phyloP scores from a whole-genome alignment of 2,329 filamentous ascomycete genomes.

The Cordyceps fumosorosea region DNA sequence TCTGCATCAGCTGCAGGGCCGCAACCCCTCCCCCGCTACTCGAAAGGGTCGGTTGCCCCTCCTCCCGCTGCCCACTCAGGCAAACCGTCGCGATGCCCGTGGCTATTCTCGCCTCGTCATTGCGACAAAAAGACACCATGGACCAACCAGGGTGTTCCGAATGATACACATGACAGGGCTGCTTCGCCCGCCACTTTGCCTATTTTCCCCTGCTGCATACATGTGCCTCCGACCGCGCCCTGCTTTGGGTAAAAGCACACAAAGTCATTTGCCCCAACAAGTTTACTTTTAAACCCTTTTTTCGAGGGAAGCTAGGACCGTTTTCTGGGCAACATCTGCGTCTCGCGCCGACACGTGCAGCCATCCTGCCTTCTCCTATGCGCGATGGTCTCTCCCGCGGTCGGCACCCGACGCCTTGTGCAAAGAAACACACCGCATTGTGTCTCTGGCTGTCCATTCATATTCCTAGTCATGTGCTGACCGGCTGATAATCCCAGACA shows the following conservation, averaged over 20 bases:
- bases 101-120: conserved; percentile 2
- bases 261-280: background rate
- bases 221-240: background rate
- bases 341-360: conserved; percentile 10
- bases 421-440: background rate
- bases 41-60: background rate
- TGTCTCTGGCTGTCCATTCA: background rate
- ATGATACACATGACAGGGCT: conserved; percentile 1
- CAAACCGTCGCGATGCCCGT: conserved; percentile 10
- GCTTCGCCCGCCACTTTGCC: background rate
- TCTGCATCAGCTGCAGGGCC: background rate
- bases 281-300: background rate
- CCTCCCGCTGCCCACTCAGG: background rate
- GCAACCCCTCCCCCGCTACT: conserved; percentile 6
- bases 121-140: background rate
- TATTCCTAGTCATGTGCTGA: conserved; percentile 3
- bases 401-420: background rate
- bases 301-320: background rate
- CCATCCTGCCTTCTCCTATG: conserved; percentile 2
- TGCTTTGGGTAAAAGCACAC: background rate
- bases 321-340: background rate
- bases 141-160: background rate
- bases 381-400: background rate
- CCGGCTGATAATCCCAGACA: background rate
- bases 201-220: background rate